Evolutionary conservation across 306 rosid genomes (phyloP).

Genomic region (Hylodesmum podocarpum): DNA sequence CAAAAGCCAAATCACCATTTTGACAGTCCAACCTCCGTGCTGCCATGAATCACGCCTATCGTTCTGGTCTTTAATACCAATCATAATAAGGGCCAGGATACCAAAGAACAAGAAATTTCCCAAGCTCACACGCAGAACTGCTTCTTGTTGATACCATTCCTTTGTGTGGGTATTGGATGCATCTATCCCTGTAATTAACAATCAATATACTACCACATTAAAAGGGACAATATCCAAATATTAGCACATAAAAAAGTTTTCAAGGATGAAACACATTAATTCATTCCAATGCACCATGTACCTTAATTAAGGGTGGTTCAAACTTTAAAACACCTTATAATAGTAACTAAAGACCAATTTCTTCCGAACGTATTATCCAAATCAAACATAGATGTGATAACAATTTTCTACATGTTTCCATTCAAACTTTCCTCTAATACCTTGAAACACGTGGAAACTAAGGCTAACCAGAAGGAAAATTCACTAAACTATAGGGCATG

Average conservation of each 20-base stretch:
- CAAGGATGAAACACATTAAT: not conserved
- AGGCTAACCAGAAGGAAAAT: conserved; percentile 6
- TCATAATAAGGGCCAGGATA: conserved; percentile 80
- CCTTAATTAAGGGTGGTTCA: not conserved
- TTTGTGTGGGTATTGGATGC: conserved; percentile 52
- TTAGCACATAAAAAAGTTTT: not conserved
- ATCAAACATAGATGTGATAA: not conserved
- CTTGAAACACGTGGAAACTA: not conserved
- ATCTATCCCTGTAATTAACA: conserved; percentile 66
- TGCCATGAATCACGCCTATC: conserved; percentile 97
- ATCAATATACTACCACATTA: not conserved
- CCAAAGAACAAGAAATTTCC: conserved; percentile 88
- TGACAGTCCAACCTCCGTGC: conserved; percentile 92
- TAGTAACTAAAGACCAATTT: not conserved
- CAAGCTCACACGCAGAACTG: conserved; percentile 94
- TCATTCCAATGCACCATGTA: not conserved
- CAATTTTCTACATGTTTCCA: not conserved
- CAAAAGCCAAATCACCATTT: conserved; percentile 77
- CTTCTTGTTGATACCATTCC: conserved; percentile 85
- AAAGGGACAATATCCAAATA: not conserved
- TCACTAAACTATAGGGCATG: conserved; percentile 9
- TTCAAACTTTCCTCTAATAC: conserved; percentile 14
- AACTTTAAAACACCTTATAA: not conserved
- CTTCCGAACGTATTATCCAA: not conserved
- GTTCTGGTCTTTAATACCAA: conserved; percentile 88